These are phyloP conservation scores for Fusarium napiforme DNA, from an alignment of 2,329 filamentous ascomycete species.

Conservation along the genomic window DNA sequence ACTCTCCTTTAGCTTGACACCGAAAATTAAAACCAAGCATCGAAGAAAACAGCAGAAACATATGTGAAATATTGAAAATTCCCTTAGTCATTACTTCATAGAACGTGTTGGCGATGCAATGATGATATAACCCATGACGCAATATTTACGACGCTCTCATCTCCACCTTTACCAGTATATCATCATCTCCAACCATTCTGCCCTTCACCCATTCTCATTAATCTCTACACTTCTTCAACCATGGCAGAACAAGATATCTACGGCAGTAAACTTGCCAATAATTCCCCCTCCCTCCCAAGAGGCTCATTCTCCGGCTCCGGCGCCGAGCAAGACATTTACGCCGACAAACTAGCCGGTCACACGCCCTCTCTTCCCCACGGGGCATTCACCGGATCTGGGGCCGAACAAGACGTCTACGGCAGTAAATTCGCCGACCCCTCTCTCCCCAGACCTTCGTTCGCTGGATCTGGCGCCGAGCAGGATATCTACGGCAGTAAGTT, in stretches of 20 bases:
- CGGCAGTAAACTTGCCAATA: not conserved
- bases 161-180: slow-evolving; percentile 6
- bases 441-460: not conserved
- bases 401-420: slow-evolving; percentile 8
- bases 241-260: slow-evolving; percentile 21
- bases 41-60: not conserved
- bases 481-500: slow-evolving; percentile 4
- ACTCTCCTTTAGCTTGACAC: too few species aligned
- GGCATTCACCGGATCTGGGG: not conserved
- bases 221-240: not conserved
- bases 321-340: slow-evolving; percentile 12
- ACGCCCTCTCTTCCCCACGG: not conserved
- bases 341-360: not conserved
- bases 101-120: slow-evolving; percentile 7
- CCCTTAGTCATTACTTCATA: not conserved
- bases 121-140: slow-evolving; percentile 29
- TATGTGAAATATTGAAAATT: too few species aligned
- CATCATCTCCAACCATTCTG: slow-evolving; percentile 1
- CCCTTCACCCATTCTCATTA: fast-evolving
- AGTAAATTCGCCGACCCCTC: not conserved
- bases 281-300: not conserved
- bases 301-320: not conserved
- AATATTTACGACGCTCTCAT: slow-evolving; percentile 15
- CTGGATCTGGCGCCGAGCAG: slow-evolving; percentile 5
- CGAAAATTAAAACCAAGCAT: not conserved